Conservation (phyloP, 495 filamentous ascomycete genomes). For the Chaetomium tenue region DNA sequence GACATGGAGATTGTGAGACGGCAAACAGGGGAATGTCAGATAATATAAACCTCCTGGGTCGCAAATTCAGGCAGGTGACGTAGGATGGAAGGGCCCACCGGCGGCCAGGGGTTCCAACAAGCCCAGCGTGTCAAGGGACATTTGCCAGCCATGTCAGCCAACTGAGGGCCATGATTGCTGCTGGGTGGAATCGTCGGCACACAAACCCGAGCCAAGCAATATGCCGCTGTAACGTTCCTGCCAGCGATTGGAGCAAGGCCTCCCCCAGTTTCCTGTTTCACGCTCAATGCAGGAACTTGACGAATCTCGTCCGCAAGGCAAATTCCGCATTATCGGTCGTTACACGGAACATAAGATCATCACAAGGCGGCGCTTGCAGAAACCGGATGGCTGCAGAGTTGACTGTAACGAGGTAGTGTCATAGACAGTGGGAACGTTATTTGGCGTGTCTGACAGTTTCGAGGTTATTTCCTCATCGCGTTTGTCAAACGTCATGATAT, state of each 20-base stretch:
- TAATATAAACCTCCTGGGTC: slow-evolving; percentile 19
- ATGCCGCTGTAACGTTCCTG: slow-evolving; percentile 1
- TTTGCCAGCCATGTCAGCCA: slow-evolving; percentile 22
- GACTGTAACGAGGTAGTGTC: not conserved
- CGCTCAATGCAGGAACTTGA: not conserved
- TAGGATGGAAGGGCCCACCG: slow-evolving; percentile 9
- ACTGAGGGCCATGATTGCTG: slow-evolving; percentile 8
- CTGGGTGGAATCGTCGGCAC: slow-evolving; percentile 14
- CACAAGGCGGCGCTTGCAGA: not conserved
- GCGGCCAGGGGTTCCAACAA: slow-evolving; percentile 9
- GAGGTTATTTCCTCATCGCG: no score
- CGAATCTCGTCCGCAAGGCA: not conserved
- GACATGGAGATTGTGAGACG: not conserved
- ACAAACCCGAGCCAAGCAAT: not conserved
- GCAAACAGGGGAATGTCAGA: slow-evolving; percentile 7
- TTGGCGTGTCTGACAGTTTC: no score
- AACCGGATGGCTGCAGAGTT: not conserved
- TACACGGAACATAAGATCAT: not conserved
- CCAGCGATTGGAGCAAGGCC: slow-evolving; percentile 5
- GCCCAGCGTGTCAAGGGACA: slow-evolving; percentile 33
- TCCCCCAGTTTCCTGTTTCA: slow-evolving; percentile 13
- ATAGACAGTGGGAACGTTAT: no score
- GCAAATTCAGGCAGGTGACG: slow-evolving; percentile 29
- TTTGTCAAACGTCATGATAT: no score
- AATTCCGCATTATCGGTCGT: not conserved